Percentiles rank a stretch among this genome's conserved stretches.
These are phyloP conservation scores for Lepidium aucheri DNA, from an alignment of 345 rosid genomes.

Conservation along the genomic window DNA sequence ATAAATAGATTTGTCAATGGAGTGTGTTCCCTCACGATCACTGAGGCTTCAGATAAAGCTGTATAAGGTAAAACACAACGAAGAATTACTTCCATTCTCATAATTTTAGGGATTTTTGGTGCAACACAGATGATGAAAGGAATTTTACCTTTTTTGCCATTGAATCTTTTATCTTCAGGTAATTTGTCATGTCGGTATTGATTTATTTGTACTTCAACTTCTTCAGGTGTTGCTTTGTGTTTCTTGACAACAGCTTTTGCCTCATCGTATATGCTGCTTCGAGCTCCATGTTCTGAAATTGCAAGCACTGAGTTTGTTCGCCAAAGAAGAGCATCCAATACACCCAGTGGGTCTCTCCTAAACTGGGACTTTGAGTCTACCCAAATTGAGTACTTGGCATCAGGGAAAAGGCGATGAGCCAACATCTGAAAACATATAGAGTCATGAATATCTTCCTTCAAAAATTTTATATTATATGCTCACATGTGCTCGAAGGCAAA, in stretches of 20 bases:
- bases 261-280: constrained; percentile 88
- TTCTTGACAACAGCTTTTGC: constrained; percentile 83
- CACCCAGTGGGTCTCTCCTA: constrained; percentile 91
- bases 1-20: constrained; percentile 63
- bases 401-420: constrained; percentile 84
- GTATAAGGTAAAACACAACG: constrained; percentile 11
- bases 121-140: not conserved
- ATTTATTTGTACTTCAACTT: constrained; percentile 70
- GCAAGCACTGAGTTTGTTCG: constrained; percentile 78
- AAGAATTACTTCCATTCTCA: not conserved
- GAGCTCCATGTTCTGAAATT: constrained; percentile 96
- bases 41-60: constrained; percentile 88
- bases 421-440: constrained; percentile 54
- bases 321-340: constrained; percentile 87
- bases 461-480: not conserved
- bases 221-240: constrained; percentile 89
- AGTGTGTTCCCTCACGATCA: constrained; percentile 81
- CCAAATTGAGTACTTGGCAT: constrained; percentile 78
- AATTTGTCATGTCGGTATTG: constrained; percentile 65
- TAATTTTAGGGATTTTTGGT: not conserved
- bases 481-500: not conserved
- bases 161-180: constrained; percentile 67
- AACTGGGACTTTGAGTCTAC: constrained; percentile 97
- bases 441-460: not conserved
- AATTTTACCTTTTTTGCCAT: constrained; percentile 67